A percentile compares a stretch with the other conserved stretches of the same genome.
Conservation (phyloP, 164 flowering plant genomes). For the Buxus sempervirens region DNA sequence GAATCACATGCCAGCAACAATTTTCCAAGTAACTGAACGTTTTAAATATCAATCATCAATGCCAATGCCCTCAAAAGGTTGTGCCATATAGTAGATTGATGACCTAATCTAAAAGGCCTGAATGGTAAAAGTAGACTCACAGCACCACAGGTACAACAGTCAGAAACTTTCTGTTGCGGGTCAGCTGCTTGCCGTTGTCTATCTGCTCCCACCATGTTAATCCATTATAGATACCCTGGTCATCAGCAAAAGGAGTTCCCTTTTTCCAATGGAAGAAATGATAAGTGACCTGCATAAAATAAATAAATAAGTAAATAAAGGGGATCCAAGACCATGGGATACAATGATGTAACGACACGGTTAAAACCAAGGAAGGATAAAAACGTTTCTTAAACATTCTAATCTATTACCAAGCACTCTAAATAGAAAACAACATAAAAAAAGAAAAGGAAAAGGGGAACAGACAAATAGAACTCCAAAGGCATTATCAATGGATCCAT, state of each 20-base stretch:
- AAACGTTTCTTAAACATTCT: background rate
- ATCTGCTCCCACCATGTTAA: constrained; percentile 86
- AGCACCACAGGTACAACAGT: constrained; percentile 66
- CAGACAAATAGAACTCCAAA: background rate
- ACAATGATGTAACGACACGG: background rate
- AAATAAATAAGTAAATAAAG: too few species aligned
- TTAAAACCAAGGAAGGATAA: background rate
- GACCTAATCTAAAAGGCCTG: background rate
- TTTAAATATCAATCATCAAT: background rate
- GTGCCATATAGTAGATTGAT: background rate
- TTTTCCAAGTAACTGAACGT: background rate
- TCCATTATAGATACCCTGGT: constrained; percentile 68
- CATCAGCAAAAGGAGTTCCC: constrained; percentile 76
- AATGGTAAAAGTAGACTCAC: constrained; percentile 34
- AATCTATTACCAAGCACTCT: background rate
- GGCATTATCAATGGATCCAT: too few species aligned
- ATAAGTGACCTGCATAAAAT: constrained; percentile 44
- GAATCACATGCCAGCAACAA: background rate
- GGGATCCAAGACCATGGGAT: background rate
- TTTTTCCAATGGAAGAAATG: constrained; percentile 74
- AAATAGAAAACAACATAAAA: background rate
- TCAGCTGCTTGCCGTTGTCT: constrained; percentile 67
- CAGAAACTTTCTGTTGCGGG: constrained; percentile 59
- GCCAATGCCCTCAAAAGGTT: background rate
- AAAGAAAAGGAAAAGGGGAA: background rate